These are phyloP conservation scores for Diplocarpon rosae DNA, from an alignment of 2,329 filamentous ascomycete genomes.

Conservation along the genomic window DNA sequence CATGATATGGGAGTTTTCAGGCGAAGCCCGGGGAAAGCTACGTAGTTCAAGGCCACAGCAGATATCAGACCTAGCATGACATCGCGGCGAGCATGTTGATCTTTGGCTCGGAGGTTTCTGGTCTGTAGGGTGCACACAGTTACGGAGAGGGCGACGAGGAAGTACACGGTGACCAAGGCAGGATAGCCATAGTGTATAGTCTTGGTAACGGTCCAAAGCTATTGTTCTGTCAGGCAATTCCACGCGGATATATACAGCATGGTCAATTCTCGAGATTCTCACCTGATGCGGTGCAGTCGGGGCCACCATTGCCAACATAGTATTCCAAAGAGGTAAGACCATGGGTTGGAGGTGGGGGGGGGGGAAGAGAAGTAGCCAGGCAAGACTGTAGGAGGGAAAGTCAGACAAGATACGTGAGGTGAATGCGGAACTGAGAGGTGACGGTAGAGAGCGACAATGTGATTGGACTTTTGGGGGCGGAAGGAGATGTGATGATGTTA, in stretches of 20 bases:
- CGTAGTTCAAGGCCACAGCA: conserved; percentile 30
- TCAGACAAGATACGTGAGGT: too few relatives aligned
- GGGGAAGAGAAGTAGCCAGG: neutral
- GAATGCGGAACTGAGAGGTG: too few relatives aligned
- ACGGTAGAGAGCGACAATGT: too few relatives aligned
- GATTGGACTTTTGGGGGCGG: neutral
- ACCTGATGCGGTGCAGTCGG: conserved; percentile 8
- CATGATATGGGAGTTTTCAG: too few relatives aligned
- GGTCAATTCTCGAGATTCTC: neutral
- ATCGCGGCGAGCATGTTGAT: conserved; percentile 32
- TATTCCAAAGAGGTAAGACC: too few relatives aligned
- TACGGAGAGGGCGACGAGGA: conserved; percentile 38
- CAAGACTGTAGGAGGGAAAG: neutral
- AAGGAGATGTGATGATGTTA: neutral
- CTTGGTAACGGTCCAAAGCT: conserved; percentile 18
- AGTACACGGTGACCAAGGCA: conserved; percentile 44
- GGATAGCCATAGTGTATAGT: conserved; percentile 48
- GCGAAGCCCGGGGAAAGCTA: conserved; percentile 19
- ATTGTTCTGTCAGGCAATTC: conserved; percentile 3
- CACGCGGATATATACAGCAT: neutral
- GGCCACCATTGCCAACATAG: conserved; percentile 1
- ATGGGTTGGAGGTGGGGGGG: neutral
- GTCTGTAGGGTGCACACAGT: conserved; percentile 44
- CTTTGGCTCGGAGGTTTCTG: conserved; percentile 28
- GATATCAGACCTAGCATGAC: conserved; percentile 33